Evolutionary conservation across 2,329 filamentous ascomycete species (phyloP).

Genomic region (Tolypocladium tundrense): DNA sequence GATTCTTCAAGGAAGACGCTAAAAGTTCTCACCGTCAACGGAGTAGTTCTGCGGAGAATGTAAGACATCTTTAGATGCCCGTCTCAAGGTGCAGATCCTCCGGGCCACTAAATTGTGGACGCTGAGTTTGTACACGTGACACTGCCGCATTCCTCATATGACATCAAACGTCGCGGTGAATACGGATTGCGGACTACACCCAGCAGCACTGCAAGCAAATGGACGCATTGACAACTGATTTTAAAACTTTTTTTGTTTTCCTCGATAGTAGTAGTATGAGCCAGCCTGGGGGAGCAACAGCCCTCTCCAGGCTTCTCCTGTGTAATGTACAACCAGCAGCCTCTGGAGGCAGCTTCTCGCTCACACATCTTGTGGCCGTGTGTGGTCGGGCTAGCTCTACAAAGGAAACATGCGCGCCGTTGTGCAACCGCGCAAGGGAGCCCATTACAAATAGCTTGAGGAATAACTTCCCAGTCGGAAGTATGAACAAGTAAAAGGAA

Average conservation of each 20-base stretch:
- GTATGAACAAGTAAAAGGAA: slow-evolving; percentile 11
- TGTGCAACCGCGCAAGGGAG: slow-evolving; percentile 3
- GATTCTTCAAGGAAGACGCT: background rate
- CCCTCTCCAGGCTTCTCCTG: slow-evolving; percentile 2
- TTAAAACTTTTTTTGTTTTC: slow-evolving; percentile 1
- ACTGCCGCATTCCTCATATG: background rate
- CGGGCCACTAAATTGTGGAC: background rate
- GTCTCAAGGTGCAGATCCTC: background rate
- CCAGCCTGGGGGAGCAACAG: background rate
- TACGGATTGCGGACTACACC: background rate
- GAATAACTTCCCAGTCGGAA: slow-evolving; percentile 4
- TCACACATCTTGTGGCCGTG: background rate
- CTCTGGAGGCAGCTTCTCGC: slow-evolving; percentile 4
- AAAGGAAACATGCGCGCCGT: slow-evolving; percentile 8
- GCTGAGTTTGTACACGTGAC: background rate
- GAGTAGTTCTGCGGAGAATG: background rate
- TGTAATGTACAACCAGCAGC: slow-evolving; percentile 10
- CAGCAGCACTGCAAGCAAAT: background rate
- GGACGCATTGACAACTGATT: background rate
- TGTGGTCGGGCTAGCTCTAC: slow-evolving; percentile 9
- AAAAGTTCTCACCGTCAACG: background rate
- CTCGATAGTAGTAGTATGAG: slow-evolving; percentile 2
- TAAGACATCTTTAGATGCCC: background rate
- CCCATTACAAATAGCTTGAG: slow-evolving; percentile 8
- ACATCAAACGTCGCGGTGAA: background rate